A percentile compares a stretch with the other conserved stretches of the same genome.
phyloP scores from a whole-genome alignment of 2,329 filamentous ascomycete genomes.

The Sarocladiaceae sp. region DNA sequence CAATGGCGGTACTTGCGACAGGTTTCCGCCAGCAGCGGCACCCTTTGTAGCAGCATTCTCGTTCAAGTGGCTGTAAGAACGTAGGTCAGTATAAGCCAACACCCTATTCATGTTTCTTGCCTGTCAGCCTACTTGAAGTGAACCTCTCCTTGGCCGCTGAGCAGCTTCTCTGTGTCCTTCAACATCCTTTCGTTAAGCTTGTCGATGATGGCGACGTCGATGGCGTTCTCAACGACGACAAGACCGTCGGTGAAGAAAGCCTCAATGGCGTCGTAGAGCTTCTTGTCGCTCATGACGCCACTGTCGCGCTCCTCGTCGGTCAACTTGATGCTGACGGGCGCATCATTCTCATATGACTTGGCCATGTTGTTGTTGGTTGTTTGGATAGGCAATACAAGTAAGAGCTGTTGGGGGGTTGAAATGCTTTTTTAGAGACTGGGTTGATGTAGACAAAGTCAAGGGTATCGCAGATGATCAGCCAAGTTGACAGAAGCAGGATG shows the following conservation, averaged over 20 bases:
- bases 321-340: conserved; percentile 9
- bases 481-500: too few species aligned
- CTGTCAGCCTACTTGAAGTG: conserved; percentile 12
- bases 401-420: too few species aligned
- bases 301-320: conserved; percentile 18
- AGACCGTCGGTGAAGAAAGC: conserved; percentile 20
- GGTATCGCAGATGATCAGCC: too few species aligned
- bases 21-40: conserved; percentile 17
- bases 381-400: too few species aligned
- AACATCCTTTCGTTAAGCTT: conserved; percentile 19
- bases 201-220: conserved; percentile 20
- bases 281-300: conserved; percentile 18
- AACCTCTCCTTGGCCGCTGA: conserved; percentile 14
- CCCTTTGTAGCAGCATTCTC: conserved; percentile 14
- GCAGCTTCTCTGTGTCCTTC: conserved; percentile 16
- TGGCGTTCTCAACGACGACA: conserved; percentile 20
- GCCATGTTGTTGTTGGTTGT: too few species aligned
- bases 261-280: conserved; percentile 20
- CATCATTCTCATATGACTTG: not conserved
- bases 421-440: too few species aligned
- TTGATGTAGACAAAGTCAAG: too few species aligned
- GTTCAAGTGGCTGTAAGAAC: conserved; percentile 14
- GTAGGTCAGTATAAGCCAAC: not conserved
- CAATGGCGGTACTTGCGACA: conserved; percentile 17
- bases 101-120: not conserved